Evolutionary conservation across 179 eudicot genomes (phyloP), one percentile per base, ranked within the genome.

Genomic region (Corrigiola litoralis): DNA sequence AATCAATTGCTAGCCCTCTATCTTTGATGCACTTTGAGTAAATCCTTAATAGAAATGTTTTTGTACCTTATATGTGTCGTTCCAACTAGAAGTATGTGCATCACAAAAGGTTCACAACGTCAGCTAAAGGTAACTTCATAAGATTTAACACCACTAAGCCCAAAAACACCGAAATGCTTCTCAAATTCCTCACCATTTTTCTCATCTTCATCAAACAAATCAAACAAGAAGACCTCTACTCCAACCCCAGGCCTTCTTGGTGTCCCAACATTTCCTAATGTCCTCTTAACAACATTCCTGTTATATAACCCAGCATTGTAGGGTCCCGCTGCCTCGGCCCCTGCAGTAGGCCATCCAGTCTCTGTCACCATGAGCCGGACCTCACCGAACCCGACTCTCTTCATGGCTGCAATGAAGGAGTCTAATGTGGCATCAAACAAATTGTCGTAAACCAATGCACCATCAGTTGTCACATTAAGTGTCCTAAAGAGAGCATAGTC

Each of bases 331-430:
- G 73, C 96, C 7, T 51, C 80, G 1, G 77, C 81, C 2, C 90
- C 96, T 0, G 63, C 78, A 2, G 88, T 85, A 4, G 95, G 97
- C 97, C 95, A 90, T 63, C 97, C 97, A 0, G 97, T 87, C 75
- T 90, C 95, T 21, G 95, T 58, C 81, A 87, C 95, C 65, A 89
- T 65, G 34, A 87, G 65, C 33, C 75, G 75, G 10, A 81, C 61
- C 50, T 78, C 80, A 6, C 14, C 55, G 10, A 77, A 81, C 75
- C 94, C 97, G 58, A 75, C 85, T 67, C 63, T 80, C 66, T 87
- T 92, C 85, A 84, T 74, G 0, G 97, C 95, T 11, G 79, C 75
- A 67, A 80, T 84, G 51, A 90, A 90, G 5, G 95, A 81, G 60
- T 90, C 97, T 17, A 90, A 50, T 4, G 92, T 80, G 21, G 82